phyloP scores from a whole-genome alignment of 306 rosid species.

The Glycine latifolia region DNA sequence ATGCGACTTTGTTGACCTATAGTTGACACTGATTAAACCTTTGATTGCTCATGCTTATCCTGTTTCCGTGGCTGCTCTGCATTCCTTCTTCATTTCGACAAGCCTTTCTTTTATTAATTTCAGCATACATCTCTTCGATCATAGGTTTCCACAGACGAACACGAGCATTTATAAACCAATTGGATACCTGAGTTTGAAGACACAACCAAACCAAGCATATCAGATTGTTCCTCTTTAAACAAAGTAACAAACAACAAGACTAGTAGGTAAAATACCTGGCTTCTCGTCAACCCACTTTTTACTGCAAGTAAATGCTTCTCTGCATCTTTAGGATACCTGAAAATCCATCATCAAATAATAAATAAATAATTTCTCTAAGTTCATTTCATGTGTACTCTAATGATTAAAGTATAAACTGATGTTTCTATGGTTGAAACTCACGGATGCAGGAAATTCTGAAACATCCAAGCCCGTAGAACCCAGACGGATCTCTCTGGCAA shows the following conservation, averaged over 20 bases:
- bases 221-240: slow-evolving; percentile 5
- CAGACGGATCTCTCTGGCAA: slow-evolving; percentile 89
- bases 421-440: slow-evolving; percentile 42
- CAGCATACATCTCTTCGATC: slow-evolving; percentile 90
- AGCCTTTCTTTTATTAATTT: slow-evolving; percentile 69
- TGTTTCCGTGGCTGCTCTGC: slow-evolving; percentile 46
- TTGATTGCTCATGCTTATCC: slow-evolving; percentile 42
- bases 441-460: slow-evolving; percentile 93
- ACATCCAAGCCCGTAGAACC: slow-evolving; percentile 87
- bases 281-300: slow-evolving; percentile 88
- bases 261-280: slow-evolving; percentile 58
- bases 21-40: slow-evolving; percentile 52
- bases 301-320: slow-evolving; percentile 90
- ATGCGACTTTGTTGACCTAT: neutral
- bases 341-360: slow-evolving; percentile 41
- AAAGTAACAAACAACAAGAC: neutral
- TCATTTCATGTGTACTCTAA: neutral
- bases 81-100: slow-evolving; percentile 47
- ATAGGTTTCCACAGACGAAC: slow-evolving; percentile 91
- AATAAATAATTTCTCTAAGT: neutral
- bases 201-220: neutral
- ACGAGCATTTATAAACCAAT: slow-evolving; percentile 91
- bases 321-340: slow-evolving; percentile 90
- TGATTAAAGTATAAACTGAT: neutral
- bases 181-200: slow-evolving; percentile 64